Evolutionary conservation across 768 basidiomycete genomes (phyloP).

Genomic region (Cystofilobasidium macerans): DNA sequence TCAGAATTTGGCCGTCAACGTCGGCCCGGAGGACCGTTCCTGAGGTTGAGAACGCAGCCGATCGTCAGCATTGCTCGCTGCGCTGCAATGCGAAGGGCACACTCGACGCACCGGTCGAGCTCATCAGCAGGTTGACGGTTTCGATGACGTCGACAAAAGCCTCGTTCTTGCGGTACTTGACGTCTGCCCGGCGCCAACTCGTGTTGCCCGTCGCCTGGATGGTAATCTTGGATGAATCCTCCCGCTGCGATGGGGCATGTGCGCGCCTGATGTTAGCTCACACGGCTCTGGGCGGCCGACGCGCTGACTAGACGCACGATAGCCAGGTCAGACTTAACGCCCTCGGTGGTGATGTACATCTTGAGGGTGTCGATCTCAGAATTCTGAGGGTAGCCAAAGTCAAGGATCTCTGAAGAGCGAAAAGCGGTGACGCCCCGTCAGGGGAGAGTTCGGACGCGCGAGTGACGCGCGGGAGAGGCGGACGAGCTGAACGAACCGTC

Average conservation of each 20-base stretch:
- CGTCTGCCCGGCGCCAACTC: conserved; percentile 95
- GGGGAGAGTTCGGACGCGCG: background rate
- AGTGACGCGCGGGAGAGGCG: background rate
- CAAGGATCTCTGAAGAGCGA: conserved; percentile 74
- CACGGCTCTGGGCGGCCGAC: background rate
- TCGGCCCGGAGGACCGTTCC: conserved; percentile 91
- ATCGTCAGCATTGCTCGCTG: background rate
- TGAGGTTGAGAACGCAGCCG: conserved; percentile 37
- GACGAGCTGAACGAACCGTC: conserved; percentile 41
- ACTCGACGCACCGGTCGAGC: conserved; percentile 33
- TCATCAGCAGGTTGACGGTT: conserved; percentile 84
- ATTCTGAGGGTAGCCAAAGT: conserved; percentile 97
- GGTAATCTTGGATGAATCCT: conserved; percentile 94
- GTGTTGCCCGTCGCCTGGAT: conserved; percentile 96
- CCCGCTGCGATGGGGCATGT: conserved; percentile 45
- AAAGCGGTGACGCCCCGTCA: background rate
- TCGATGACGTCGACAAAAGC: conserved; percentile 98
- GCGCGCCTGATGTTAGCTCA: conserved; percentile 44
- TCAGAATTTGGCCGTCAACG: conserved; percentile 93
- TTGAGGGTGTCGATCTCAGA: conserved; percentile 99
- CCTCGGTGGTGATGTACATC: conserved; percentile 64
- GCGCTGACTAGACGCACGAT: conserved; percentile 41
- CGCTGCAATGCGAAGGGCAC: background rate
- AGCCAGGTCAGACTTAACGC: conserved; percentile 73
- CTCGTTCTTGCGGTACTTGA: conserved; percentile 95